These are phyloP conservation scores for Phaeoacremonium minimum DNA, from an alignment of 2,329 filamentous ascomycete genomes.

Conservation along the genomic window DNA sequence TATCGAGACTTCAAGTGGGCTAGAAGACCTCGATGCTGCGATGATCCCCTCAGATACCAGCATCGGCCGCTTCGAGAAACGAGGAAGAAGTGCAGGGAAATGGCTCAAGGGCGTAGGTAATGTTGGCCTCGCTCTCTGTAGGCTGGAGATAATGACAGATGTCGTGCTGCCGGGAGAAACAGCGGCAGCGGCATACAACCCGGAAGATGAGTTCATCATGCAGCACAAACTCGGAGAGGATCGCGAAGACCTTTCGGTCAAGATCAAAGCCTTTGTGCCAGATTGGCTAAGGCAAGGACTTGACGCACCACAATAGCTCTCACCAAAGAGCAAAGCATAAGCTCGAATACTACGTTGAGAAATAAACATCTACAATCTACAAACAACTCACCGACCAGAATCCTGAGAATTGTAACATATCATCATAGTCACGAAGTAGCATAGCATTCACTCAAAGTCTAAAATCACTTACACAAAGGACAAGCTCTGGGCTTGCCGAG, in stretches of 20 bases:
- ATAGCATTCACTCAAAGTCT: no score
- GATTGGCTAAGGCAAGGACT: conserved; percentile 59
- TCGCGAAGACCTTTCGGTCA: conserved; percentile 39
- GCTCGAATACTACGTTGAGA: no score
- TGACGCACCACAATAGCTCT: no score
- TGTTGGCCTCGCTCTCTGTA: conserved; percentile 79
- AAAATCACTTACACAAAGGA: no score
- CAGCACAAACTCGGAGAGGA: conserved; percentile 33
- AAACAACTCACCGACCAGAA: no score
- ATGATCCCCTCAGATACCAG: conserved; percentile 38
- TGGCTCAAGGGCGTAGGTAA: conserved; percentile 79
- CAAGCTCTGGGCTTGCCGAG: no score
- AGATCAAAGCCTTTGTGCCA: conserved; percentile 79
- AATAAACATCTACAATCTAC: no score
- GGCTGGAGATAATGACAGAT: conserved; percentile 87
- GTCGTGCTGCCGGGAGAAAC: conserved; percentile 66
- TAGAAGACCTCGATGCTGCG: conserved; percentile 20
- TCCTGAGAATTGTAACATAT: no score
- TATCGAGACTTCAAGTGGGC: conserved; percentile 11
- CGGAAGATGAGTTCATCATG: conserved; percentile 59
- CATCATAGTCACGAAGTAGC: no score
- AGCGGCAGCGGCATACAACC: conserved; percentile 56
- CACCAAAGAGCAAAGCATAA: no score
- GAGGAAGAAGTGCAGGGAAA: conserved; percentile 72
- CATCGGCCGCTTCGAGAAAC: conserved; percentile 48